Evolutionary conservation across 2,329 filamentous ascomycete genomes (phyloP), one percentile per base, ranked within the genome.

Genomic region (Aspergillus phoenicis): DNA sequence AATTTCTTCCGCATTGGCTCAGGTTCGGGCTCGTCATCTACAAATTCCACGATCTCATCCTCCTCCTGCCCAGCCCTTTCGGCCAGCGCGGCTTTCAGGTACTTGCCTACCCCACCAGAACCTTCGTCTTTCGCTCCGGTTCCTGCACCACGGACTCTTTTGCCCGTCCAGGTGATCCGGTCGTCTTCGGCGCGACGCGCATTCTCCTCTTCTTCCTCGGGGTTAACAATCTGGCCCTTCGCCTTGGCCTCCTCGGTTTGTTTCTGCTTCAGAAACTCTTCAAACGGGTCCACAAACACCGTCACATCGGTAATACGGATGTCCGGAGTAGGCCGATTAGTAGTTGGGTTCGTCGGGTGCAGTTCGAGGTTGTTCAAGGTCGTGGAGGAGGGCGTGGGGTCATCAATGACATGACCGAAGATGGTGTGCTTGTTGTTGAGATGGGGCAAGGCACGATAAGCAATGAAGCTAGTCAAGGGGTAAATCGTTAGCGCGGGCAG

Each of bases 351-450:
- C 0, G 89, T 89, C 1, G 90, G 87, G 15, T 89, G 86, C 10
- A 85, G 85, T 77, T 99, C 95, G 78, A 99, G 87, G 60, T 86
- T 85, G 63, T 85, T 83, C 13, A 99, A 81, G 2, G 77, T 78
- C 6, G 74, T 68, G 13, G 77, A 78, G n/a, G 77, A 79, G 2
- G 77, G 77, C 0, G 77, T 78, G 17, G 77, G 77, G 52, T 79
- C 94, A 28, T 90, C 91, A 1, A 96, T 89, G 0, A 98, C 87
- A 39, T 88, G 87, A 2, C 89, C 95, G 71, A 99, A 99, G 43
- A 99, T 91, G n/a, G 95, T 98, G 77, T 99, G 95, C 73, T 99
- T 99, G 62, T 89, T 85, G 76, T 99, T 92, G 0, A 99, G 84
- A 78, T 99, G 95, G 64, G 90, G 88, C 0, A 89, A 87, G 1